Evolutionary conservation across 2,329 filamentous ascomycete species (phyloP).

Genomic region (Emmonsia crescens): DNA sequence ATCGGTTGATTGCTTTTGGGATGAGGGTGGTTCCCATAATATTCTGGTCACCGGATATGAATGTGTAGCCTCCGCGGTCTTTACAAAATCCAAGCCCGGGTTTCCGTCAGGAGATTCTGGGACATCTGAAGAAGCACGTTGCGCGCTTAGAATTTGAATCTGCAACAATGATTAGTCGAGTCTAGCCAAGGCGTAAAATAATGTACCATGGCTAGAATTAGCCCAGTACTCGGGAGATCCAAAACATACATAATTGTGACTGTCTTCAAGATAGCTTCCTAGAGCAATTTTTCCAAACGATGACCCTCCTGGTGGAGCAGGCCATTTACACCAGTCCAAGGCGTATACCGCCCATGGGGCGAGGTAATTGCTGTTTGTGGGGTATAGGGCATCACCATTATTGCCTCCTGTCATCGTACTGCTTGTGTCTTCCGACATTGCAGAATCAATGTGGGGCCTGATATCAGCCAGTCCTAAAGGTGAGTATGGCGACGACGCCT

Average conservation of each 20-base stretch:
- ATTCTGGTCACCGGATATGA: constrained; percentile 95
- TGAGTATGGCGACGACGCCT: constrained; percentile 61
- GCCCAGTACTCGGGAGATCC: neutral
- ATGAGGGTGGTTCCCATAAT: constrained; percentile 89
- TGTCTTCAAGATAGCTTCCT: constrained; percentile 93
- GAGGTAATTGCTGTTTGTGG: constrained; percentile 77
- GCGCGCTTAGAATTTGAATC: constrained; percentile 95
- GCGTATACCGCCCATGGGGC: constrained; percentile 94
- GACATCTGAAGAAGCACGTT: constrained; percentile 55
- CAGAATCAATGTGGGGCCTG: constrained; percentile 72
- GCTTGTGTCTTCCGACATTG: constrained; percentile 59
- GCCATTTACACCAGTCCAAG: constrained; percentile 99
- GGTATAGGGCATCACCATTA: constrained; percentile 55
- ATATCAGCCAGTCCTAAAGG: constrained; percentile 89
- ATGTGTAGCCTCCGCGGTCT: constrained; percentile 91
- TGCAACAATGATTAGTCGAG: constrained; percentile 27
- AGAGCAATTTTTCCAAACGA: constrained; percentile 87
- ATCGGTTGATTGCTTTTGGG: constrained; percentile 90
- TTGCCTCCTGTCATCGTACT: constrained; percentile 47
- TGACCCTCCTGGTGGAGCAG: constrained; percentile 52
- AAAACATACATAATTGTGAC: constrained; percentile 82
- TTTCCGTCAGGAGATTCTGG: constrained; percentile 58
- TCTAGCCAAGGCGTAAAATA: neutral
- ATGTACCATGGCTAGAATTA: neutral
- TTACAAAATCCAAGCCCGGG: constrained; percentile 77